Base-by-base conservation (phyloP, 2,329 filamentous ascomycete genomes). In the Diaporthe sp. region DNA sequence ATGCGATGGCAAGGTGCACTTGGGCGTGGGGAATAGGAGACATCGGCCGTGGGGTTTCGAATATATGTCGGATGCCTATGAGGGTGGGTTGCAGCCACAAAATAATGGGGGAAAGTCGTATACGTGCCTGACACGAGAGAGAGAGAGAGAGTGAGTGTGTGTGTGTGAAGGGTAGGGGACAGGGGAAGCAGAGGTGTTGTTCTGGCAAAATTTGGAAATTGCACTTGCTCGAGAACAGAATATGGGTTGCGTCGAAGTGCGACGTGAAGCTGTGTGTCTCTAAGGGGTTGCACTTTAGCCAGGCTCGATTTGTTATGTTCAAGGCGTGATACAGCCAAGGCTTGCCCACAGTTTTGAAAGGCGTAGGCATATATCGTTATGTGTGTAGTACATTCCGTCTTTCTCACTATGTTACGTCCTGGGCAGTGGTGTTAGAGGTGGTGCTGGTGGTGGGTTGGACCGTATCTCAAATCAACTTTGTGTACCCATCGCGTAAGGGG, bases 391-490 rank as follows among this genome's bases (percentile, higher is more conserved):
- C 49, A 55, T 22, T 42, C 28, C 34, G 15, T 28, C 31, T 70
- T 28, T 22, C 65, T 55, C 47, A 70, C 34, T 39, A 68, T 68
- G 42, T 42, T 22, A 22, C 15, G 49, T 42, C 22, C 49, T 28
- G 34, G n/a, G 13, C 65, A 42, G 63, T 39, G 47, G 17, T 49
- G 8, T 13, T n/a, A 25, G 34, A 17, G 34, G n/a, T 39, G 31
- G 57, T 7, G 4, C 17, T 22, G 15, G 13, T 31, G 15, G 22
- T 68, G 65, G 65, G 49, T 3, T 51, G n/a, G 34, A 42, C n/a
- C n/a, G 49, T 42, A 70, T 42, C 65, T 70, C 65, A 70, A 70
- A 70, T 70, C 65, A 55, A 22, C 34, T 8, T 31, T 55, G 65
- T 55, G n/a, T 55, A 9, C 49, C 57, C 44, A 37, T 34, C 44